Conservation (phyloP, 805 yeast genomes). For the Candida coleopterorum region DNA sequence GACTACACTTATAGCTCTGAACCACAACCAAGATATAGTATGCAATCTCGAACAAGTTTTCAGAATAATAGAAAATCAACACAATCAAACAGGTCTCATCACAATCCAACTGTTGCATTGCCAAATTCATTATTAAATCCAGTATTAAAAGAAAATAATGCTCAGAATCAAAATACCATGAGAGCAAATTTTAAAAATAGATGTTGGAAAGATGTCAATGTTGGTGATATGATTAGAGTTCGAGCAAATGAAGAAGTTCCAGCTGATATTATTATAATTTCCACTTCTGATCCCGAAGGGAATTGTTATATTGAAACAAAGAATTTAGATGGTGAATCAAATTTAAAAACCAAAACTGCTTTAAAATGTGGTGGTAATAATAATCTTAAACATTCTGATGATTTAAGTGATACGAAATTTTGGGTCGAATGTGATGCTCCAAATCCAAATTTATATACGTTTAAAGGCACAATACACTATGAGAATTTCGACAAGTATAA, state of each 20-base stretch:
- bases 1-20: slow-evolving; percentile 19
- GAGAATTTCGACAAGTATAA: slow-evolving; percentile 32
- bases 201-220: slow-evolving; percentile 65
- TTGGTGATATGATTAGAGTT: slow-evolving; percentile 70
- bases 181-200: slow-evolving; percentile 36
- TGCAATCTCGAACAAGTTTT: slow-evolving; percentile 4
- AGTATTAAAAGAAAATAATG: slow-evolving; percentile 6
- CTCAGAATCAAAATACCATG: slow-evolving; percentile 4
- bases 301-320: slow-evolving; percentile 76
- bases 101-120: slow-evolving; percentile 9
- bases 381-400: slow-evolving; percentile 49
- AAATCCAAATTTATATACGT: slow-evolving; percentile 57
- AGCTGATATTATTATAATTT: slow-evolving; percentile 61
- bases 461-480: slow-evolving; percentile 62
- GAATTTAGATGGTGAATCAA: slow-evolving; percentile 81
- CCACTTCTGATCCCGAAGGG: slow-evolving; percentile 66
- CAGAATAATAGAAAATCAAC: slow-evolving; percentile 7
- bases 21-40: slow-evolving; percentile 5
- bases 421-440: slow-evolving; percentile 71
- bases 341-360: slow-evolving; percentile 55
- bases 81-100: slow-evolving; percentile 7
- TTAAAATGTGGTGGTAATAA: slow-evolving; percentile 47
- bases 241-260: slow-evolving; percentile 76
- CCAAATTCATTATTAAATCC: slow-evolving; percentile 22
- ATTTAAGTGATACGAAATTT: slow-evolving; percentile 53